These are phyloP conservation scores for Auriscalpium vulgare DNA, from an alignment of 768 basidiomycete genomes.

Conservation along the genomic window DNA sequence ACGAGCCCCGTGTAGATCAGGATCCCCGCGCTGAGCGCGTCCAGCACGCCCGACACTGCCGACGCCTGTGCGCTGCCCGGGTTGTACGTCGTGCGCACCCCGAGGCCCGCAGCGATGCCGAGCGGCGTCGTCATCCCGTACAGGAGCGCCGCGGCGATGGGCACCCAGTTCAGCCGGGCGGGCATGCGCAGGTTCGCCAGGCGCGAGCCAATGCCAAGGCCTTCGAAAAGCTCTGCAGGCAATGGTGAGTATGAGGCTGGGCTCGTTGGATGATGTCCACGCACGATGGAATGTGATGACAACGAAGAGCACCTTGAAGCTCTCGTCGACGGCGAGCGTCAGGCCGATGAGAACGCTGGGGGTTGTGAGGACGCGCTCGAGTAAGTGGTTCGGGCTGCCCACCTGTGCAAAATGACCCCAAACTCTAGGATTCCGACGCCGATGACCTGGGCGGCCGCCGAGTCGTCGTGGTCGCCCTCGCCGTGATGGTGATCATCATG, in stretches of 20 bases:
- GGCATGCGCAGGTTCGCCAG: constrained; percentile 70
- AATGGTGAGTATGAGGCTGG: background rate
- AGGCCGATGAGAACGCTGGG: constrained; percentile 76
- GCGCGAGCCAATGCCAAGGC: constrained; percentile 86
- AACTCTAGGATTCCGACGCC: constrained; percentile 92
- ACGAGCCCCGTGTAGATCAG: constrained; percentile 83
- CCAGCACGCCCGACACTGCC: constrained; percentile 80
- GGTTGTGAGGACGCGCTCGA: no score
- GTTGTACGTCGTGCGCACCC: constrained; percentile 71
- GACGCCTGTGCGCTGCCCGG: constrained; percentile 66
- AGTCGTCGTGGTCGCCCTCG: constrained; percentile 23
- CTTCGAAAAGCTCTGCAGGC: constrained; percentile 82
- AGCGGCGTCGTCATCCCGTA: constrained; percentile 81
- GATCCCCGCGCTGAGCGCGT: constrained; percentile 82
- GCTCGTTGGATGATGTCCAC: constrained; percentile 22
- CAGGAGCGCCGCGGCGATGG: constrained; percentile 48
- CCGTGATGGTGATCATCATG: constrained; percentile 23
- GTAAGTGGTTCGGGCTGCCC: background rate
- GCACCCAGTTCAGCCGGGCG: constrained; percentile 43
- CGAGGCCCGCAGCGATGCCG: constrained; percentile 82
- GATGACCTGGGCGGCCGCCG: constrained; percentile 60
- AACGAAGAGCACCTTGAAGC: constrained; percentile 81
- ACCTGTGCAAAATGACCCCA: constrained; percentile 84
- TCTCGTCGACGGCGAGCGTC: constrained; percentile 80
- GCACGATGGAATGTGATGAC: constrained; percentile 89